A percentile compares a stretch with the other conserved stretches of the same genome.
phyloP scores from a whole-genome alignment of 768 basidiomycete genomes.

The Leccinum sublutescens region DNA sequence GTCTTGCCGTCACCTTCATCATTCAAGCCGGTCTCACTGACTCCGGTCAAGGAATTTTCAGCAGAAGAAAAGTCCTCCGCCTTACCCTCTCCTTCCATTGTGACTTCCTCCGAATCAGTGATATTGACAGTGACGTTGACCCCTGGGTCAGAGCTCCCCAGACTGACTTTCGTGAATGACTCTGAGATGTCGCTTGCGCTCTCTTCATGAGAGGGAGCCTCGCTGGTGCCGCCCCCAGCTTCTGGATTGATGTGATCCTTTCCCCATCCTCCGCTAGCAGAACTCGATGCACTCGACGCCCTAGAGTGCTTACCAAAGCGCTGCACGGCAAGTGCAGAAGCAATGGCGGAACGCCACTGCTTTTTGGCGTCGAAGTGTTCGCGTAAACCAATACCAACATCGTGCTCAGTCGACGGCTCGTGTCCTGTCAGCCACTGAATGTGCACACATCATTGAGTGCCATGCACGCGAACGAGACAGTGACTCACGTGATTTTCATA shows the following conservation, averaged over 20 bases:
- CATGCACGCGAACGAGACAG: background rate
- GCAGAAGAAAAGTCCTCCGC: conserved; percentile 19
- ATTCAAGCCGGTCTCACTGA: conserved; percentile 16
- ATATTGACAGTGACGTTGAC: conserved; percentile 44
- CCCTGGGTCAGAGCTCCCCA: conserved; percentile 35
- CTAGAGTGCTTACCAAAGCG: conserved; percentile 31
- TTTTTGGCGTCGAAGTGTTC: conserved; percentile 79
- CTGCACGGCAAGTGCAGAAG: conserved; percentile 41
- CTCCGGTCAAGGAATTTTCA: conserved; percentile 21
- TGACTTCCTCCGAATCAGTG: conserved; percentile 27
- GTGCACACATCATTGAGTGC: background rate
- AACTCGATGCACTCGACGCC: conserved; percentile 26
- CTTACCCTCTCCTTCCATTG: conserved; percentile 24
- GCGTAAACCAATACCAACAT: conserved; percentile 69
- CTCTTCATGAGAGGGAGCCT: conserved; percentile 34
- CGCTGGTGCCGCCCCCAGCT: conserved; percentile 31
- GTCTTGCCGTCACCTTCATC: background rate
- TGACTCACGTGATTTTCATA: conserved; percentile 58
- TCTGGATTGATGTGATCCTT: conserved; percentile 28
- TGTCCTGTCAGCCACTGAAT: conserved; percentile 72
- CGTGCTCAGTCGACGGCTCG: conserved; percentile 65
- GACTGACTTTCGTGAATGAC: conserved; percentile 26
- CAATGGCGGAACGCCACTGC: conserved; percentile 72
- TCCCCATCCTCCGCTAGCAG: conserved; percentile 39
- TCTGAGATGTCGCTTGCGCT: conserved; percentile 22